Evolutionary conservation across 2,329 filamentous ascomycete genomes (phyloP).

Genomic region (Xylariaceae sp.): DNA sequence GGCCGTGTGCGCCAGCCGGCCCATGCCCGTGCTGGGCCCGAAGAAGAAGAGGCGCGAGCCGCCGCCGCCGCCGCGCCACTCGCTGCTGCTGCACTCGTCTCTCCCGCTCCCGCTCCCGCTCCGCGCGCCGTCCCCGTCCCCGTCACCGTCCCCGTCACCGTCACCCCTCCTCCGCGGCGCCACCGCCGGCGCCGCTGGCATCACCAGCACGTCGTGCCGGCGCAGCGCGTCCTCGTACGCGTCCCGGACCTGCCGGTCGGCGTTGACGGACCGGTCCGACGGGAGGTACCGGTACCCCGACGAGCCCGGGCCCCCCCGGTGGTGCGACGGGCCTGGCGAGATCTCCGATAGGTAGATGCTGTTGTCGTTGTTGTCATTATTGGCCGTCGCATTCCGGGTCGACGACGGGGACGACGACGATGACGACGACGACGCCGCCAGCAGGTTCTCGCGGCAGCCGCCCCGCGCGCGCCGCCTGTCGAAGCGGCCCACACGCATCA

Average conservation of each 20-base stretch:
- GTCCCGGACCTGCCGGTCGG: slow-evolving; percentile 37
- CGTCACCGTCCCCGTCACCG: too few species aligned
- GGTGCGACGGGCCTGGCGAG: slow-evolving; percentile 38
- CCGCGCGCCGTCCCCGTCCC: neutral
- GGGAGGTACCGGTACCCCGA: too few species aligned
- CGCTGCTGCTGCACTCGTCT: too few species aligned
- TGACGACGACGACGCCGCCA: slow-evolving; percentile 36
- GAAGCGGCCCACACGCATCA: slow-evolving; percentile 31
- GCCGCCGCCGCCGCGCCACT: slow-evolving; percentile 30
- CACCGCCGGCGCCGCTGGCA: slow-evolving; percentile 32
- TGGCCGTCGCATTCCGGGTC: slow-evolving; percentile 48
- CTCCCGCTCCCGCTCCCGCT: neutral
- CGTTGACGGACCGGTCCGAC: slow-evolving; percentile 42
- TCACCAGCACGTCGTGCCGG: slow-evolving; percentile 37
- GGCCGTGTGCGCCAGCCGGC: slow-evolving; percentile 45
- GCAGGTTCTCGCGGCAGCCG: too few species aligned
- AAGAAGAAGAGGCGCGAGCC: slow-evolving; percentile 37
- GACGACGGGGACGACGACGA: slow-evolving; percentile 45
- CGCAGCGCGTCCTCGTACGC: slow-evolving; percentile 34
- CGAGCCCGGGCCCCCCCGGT: too few species aligned
- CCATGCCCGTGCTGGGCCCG: slow-evolving; percentile 39
- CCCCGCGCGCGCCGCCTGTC: slow-evolving; percentile 39
- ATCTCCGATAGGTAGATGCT: slow-evolving; percentile 37
- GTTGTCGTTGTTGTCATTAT: too few species aligned
- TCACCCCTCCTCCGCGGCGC: too few species aligned